Evolutionary conservation across 306 rosid genomes (phyloP).

Genomic region (Inga oerstediana): DNA sequence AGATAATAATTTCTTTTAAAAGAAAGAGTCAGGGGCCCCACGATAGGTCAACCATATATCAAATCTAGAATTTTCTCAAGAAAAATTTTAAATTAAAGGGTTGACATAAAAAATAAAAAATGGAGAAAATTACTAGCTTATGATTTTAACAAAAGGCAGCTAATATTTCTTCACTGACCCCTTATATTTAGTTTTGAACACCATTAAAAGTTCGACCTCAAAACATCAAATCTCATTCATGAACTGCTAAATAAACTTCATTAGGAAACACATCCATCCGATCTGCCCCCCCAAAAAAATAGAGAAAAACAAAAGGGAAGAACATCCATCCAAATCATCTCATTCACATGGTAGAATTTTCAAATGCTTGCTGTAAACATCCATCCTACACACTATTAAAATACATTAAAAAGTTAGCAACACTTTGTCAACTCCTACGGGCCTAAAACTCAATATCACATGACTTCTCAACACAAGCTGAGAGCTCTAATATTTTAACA

Average conservation of each 20-base stretch:
- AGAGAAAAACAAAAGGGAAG: background rate
- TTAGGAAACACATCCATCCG: conserved; percentile 20
- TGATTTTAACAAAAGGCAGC: background rate
- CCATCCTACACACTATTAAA: background rate
- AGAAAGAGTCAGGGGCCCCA: background rate
- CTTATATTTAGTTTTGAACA: background rate
- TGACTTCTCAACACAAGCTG: conserved; percentile 11
- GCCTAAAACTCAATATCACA: conserved; percentile 11
- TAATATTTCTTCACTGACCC: background rate
- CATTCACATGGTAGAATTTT: conserved; percentile 18
- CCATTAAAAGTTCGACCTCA: background rate
- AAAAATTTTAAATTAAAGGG: background rate
- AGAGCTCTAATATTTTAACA: conserved; percentile 25
- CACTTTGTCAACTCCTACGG: conserved; percentile 14
- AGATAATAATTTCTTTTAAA: background rate
- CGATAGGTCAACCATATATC: background rate
- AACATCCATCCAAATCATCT: conserved; percentile 26
- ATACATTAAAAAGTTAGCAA: conserved; percentile 17
- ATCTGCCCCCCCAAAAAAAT: background rate
- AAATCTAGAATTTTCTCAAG: background rate
- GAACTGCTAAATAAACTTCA: conserved; percentile 18
- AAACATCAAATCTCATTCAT: conserved; percentile 23
- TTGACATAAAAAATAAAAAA: background rate
- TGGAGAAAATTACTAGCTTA: background rate
- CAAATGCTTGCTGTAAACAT: conserved; percentile 15